These are phyloP conservation scores for Parastagonospora avenae DNA, from an alignment of 2,329 filamentous ascomycete species.

Conservation along the genomic window DNA sequence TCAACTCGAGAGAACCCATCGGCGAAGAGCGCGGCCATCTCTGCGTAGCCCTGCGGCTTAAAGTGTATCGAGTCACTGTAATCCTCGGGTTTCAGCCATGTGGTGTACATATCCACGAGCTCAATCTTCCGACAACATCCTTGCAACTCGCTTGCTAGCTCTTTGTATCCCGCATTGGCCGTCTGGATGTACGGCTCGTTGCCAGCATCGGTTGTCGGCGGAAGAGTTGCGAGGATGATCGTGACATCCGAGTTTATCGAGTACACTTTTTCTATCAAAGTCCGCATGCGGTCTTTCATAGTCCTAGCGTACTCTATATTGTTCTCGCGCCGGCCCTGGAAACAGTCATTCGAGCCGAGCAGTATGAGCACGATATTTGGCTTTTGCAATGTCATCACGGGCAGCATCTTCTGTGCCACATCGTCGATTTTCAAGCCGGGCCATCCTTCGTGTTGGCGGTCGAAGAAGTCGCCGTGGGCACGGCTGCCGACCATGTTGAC, in stretches of 20 bases:
- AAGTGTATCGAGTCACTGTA: slow-evolving; percentile 6
- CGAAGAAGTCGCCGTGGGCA: slow-evolving; percentile 8
- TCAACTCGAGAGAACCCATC: background rate
- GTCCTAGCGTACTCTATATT: slow-evolving; percentile 1
- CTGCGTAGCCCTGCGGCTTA: slow-evolving; percentile 1
- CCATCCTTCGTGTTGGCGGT: slow-evolving; percentile 18
- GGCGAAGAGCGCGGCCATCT: slow-evolving; percentile 7
- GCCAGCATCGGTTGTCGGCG: slow-evolving; percentile 1
- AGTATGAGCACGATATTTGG: slow-evolving; percentile 21
- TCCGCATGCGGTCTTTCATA: slow-evolving; percentile 7
- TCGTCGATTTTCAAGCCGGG: slow-evolving; percentile 5
- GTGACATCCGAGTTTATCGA: slow-evolving; percentile 5
- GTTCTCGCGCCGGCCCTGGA: background rate
- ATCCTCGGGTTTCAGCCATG: slow-evolving; percentile 3
- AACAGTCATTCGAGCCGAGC: slow-evolving; percentile 18
- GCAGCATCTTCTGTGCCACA: slow-evolving; percentile 1
- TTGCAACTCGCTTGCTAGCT: slow-evolving; percentile 6
- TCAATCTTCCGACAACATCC: slow-evolving; percentile 8
- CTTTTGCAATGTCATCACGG: slow-evolving; percentile 1
- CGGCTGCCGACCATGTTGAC: slow-evolving; percentile 16
- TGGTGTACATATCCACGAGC: slow-evolving; percentile 17
- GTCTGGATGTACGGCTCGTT: slow-evolving; percentile 5
- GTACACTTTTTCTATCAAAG: slow-evolving; percentile 1
- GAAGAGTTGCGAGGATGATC: slow-evolving; percentile 18
- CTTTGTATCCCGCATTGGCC: slow-evolving; percentile 8